Conservation (phyloP, 208 protist species). For the Blechomonas ayalai region DNA sequence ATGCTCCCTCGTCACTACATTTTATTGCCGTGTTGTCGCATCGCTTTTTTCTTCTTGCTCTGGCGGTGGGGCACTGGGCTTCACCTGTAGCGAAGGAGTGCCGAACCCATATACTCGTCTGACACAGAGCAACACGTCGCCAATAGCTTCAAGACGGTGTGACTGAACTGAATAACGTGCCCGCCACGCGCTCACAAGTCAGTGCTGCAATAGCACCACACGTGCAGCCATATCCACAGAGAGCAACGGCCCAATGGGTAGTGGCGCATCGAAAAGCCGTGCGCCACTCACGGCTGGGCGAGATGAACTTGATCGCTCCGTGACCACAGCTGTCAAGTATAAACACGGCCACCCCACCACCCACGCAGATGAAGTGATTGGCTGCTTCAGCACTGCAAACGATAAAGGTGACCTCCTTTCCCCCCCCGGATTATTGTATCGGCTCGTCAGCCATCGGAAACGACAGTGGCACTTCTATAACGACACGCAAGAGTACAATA, state of each 20-base stretch:
- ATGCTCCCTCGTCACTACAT: too few species aligned
- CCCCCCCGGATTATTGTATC: constrained; percentile 18
- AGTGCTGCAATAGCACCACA: constrained; percentile 35
- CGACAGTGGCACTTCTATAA: constrained; percentile 44
- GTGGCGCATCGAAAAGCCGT: background rate
- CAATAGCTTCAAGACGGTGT: background rate
- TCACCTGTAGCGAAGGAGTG: too few species aligned
- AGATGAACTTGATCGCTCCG: too few species aligned
- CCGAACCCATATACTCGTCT: too few species aligned
- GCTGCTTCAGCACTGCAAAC: constrained; percentile 23
- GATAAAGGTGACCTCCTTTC: constrained; percentile 8
- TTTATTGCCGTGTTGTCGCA: too few species aligned
- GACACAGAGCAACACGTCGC: too few species aligned
- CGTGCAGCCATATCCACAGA: constrained; percentile 88
- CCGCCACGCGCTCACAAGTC: constrained; percentile 1
- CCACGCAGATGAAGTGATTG: constrained; percentile 18
- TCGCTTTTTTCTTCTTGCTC: too few species aligned
- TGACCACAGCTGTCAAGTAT: too few species aligned
- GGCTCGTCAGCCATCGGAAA: constrained; percentile 10
- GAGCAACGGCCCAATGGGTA: background rate
- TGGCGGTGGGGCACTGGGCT: too few species aligned
- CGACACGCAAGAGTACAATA: constrained; percentile 33
- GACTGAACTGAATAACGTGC: background rate
- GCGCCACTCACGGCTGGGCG: too few species aligned
- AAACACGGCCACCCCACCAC: constrained; percentile 16